Percentiles rank a stretch among this genome's conserved stretches.
Conservation (phyloP, 805 yeast species). For the Teunomyces cretensis region DNA sequence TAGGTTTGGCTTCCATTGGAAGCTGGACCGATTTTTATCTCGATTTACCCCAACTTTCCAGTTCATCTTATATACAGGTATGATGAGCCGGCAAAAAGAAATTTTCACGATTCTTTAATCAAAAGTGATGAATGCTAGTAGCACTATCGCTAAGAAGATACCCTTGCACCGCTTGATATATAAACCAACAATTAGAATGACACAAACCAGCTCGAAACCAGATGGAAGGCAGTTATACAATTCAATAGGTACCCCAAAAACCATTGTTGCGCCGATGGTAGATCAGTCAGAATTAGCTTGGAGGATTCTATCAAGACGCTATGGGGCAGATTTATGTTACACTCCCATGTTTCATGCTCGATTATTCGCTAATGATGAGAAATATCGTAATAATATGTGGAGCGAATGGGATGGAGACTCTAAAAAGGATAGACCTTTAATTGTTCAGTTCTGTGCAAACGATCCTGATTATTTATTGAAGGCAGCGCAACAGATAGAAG, state of each 20-base stretch:
- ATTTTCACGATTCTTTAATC: neutral
- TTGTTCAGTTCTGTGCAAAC: slow-evolving; percentile 96
- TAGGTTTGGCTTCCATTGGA: too few relatives aligned
- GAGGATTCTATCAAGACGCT: slow-evolving; percentile 79
- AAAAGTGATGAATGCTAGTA: neutral
- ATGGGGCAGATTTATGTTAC: slow-evolving; percentile 93
- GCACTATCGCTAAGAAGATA: neutral
- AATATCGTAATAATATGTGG: slow-evolving; percentile 78
- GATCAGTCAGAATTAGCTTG: slow-evolving; percentile 96
- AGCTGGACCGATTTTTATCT: too few relatives aligned
- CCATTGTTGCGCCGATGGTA: slow-evolving; percentile 97
- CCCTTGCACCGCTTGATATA: neutral
- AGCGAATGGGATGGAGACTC: slow-evolving; percentile 66
- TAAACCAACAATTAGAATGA: neutral
- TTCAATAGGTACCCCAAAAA: slow-evolving; percentile 69
- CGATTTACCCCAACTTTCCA: too few relatives aligned
- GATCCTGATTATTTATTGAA: slow-evolving; percentile 78
- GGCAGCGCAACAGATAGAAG: slow-evolving; percentile 82
- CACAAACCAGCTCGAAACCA: slow-evolving; percentile 12
- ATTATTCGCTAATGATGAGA: slow-evolving; percentile 78
- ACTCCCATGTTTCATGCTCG: slow-evolving; percentile 98
- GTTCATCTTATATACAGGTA: neutral
- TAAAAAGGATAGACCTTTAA: slow-evolving; percentile 73
- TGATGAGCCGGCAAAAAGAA: neutral
- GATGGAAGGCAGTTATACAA: slow-evolving; percentile 70